Evolutionary conservation across 2,329 filamentous ascomycete species (phyloP), one percentile per base, ranked within the genome.

Genomic region (Alternaria tenuissima): DNA sequence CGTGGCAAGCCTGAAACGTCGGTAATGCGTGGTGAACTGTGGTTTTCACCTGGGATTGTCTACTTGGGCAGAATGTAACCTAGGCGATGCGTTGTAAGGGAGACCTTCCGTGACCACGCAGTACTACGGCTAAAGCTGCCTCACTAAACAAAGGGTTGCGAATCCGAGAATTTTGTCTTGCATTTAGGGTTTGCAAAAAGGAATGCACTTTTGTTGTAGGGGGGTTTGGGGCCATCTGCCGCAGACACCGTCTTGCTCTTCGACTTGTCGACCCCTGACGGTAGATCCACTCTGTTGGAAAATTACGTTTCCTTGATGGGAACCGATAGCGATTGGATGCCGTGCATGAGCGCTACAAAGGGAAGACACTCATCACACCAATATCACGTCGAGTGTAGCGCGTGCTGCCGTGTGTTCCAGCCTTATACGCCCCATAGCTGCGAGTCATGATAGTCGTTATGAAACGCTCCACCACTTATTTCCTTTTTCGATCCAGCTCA

Each of bases 1-100:
- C 55, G 59, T 64, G 55, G 55, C 59, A 55, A 52, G 62, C 48
- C 55, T 62, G 59, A 58, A 62, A 64, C 49, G 52, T 47, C 52
- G 56, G 52, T 46, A 53, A 44, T 55, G 51, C 46, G 26, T 44
- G 30, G 18, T 53, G 52, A 36, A 60, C 53, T 28, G 34, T 47
- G 20, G 48, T 42, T 48, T 61, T 61, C 16, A n/a, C 16, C 46
- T 30, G 54, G 54, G 28, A 34, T 57, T 43, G 48, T 38, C 44
- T 43, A 46, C 34, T 52, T 41, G 41, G 46, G 36, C 51, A 30
- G 47, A 28, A 18, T n/a, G 20, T 5, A 36, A 20, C 52, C 39
- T 44, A 43, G 52, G 30, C 44, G 44, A 59, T 47, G n/a, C 20
- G 20, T 47, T 34, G 41, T 7, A 47, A 55, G 43, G 32, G 28